These are phyloP conservation scores for Sordariomycetes sp. DNA, from an alignment of 2,329 filamentous ascomycete genomes.

Conservation along the genomic window DNA sequence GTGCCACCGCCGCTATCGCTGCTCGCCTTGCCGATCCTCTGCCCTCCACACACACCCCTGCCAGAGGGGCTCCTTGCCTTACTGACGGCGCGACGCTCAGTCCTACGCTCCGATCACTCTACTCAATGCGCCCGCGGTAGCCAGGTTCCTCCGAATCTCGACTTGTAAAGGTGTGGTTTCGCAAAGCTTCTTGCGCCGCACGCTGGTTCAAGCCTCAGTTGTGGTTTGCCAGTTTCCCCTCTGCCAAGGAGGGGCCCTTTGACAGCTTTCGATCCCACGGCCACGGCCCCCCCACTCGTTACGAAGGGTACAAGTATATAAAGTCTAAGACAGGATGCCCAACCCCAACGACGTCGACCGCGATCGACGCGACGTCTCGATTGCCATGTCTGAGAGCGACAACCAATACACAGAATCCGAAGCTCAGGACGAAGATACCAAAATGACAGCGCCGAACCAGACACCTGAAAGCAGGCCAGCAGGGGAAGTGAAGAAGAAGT, in stretches of 20 bases:
- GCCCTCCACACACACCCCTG: background rate
- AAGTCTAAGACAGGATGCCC: constrained; percentile 3
- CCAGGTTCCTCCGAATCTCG: background rate
- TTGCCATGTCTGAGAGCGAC: constrained; percentile 45
- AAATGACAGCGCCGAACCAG: constrained; percentile 34
- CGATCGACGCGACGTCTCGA: constrained; percentile 31
- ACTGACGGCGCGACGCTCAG: background rate
- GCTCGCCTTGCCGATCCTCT: background rate
- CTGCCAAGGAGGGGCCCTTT: background rate
- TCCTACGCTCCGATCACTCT: background rate
- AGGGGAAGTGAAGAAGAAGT: constrained; percentile 50
- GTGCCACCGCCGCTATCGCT: background rate
- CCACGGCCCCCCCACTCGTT: background rate
- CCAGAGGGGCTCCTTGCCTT: background rate
- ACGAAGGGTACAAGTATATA: constrained; percentile 1
- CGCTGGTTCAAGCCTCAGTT: background rate
- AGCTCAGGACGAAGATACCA: constrained; percentile 35
- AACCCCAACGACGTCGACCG: constrained; percentile 7
- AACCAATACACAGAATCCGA: constrained; percentile 33
- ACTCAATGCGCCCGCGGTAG: background rate
- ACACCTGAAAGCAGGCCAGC: constrained; percentile 22
- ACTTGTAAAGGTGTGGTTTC: constrained; percentile 17
- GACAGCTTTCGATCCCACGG: background rate
- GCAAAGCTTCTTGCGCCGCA: constrained; percentile 12
- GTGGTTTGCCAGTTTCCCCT: background rate